A percentile compares a stretch with the other conserved stretches of the same genome.
These are phyloP conservation scores for Gardenia jasminoides DNA, from an alignment of 257 asterid species.

Conservation along the genomic window DNA sequence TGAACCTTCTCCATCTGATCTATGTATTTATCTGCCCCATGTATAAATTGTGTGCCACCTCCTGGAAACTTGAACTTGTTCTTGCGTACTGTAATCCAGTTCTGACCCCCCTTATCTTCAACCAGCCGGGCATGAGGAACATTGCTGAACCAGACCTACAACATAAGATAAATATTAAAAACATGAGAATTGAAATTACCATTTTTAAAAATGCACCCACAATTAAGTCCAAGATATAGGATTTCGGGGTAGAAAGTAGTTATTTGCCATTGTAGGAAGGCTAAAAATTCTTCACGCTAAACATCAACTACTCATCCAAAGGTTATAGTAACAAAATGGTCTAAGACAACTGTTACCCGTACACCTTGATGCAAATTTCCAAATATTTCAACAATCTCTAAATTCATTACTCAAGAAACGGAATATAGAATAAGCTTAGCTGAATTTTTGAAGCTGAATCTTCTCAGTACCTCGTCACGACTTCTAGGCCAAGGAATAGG, in stretches of 20 bases:
- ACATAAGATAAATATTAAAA: neutral
- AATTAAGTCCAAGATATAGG: neutral
- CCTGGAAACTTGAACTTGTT: conserved; percentile 98
- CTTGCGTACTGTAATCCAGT: conserved; percentile 75
- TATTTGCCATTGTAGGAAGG: neutral
- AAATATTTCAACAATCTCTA: neutral
- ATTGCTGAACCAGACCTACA: conserved; percentile 95
- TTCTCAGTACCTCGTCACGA: conserved; percentile 68
- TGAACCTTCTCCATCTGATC: conserved; percentile 85
- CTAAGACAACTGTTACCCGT: neutral
- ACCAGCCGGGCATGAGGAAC: conserved; percentile 92
- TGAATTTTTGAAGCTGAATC: neutral
- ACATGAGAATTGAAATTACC: neutral
- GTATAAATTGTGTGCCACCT: conserved; percentile 96
- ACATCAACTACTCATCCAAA: neutral
- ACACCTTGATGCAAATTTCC: neutral
- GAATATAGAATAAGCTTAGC: neutral
- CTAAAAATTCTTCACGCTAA: neutral
- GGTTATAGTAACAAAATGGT: neutral
- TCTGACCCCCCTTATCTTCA: conserved; percentile 95
- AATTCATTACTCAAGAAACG: neutral
- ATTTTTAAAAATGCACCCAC: neutral
- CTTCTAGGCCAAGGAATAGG: conserved; percentile 92
- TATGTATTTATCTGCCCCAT: conserved; percentile 90
- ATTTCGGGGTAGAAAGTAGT: neutral